These are phyloP conservation scores for Thielaviopsis ethacetica DNA, from an alignment of 2,329 filamentous ascomycete species.

Conservation along the genomic window DNA sequence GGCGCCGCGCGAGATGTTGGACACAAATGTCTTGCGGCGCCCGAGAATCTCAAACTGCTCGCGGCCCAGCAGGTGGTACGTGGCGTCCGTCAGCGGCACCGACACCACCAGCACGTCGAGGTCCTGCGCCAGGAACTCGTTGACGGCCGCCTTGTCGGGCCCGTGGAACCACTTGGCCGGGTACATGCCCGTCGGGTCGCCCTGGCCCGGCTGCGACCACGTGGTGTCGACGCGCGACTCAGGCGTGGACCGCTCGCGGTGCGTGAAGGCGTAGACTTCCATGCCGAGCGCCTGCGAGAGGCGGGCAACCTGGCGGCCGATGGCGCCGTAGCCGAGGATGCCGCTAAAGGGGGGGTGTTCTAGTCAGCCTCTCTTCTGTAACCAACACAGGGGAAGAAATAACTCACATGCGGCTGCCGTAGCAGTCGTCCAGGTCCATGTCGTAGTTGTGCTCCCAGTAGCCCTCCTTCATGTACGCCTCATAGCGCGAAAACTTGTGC, in stretches of 20 bases:
- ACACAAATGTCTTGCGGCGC: constrained; percentile 39
- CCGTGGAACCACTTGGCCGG: constrained; percentile 37
- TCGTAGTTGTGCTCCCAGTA: constrained; percentile 25
- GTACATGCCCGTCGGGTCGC: constrained; percentile 32
- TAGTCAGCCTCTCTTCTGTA: neutral
- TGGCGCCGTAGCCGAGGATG: constrained; percentile 37
- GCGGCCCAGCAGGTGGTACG: constrained; percentile 32
- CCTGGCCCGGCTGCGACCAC: constrained; percentile 53
- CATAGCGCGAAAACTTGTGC: constrained; percentile 30
- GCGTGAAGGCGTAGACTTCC: constrained; percentile 59
- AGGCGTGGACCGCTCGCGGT: constrained; percentile 48
- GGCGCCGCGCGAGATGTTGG: constrained; percentile 52
- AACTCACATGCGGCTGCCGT: constrained; percentile 32
- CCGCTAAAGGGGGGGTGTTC: constrained; percentile 27
- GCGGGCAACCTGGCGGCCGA: constrained; percentile 36
- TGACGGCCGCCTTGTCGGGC: constrained; percentile 24
- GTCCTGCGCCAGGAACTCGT: constrained; percentile 32
- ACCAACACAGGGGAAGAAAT: neutral
- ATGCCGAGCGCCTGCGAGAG: constrained; percentile 51
- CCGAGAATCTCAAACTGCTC: constrained; percentile 31
- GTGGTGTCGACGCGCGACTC: constrained; percentile 46
- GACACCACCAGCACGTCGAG: constrained; percentile 38
- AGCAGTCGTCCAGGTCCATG: constrained; percentile 24
- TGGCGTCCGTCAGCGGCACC: constrained; percentile 32
- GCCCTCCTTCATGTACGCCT: constrained; percentile 26